These are phyloP conservation scores for Apostasia ramifera DNA, from an alignment of 106 monocot species.

Conservation along the genomic window DNA sequence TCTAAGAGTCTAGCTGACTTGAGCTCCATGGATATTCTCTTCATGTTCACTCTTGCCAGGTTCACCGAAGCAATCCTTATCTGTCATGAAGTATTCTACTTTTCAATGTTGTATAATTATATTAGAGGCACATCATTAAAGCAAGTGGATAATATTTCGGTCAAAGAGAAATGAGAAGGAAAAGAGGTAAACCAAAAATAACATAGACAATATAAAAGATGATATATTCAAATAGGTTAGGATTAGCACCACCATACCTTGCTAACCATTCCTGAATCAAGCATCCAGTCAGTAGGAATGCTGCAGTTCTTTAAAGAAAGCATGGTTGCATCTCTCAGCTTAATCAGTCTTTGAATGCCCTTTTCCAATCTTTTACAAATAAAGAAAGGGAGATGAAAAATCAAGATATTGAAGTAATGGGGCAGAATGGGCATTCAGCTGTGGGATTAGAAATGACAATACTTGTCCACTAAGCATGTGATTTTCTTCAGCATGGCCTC, in stretches of 20 bases:
- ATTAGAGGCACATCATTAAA: too few relatives aligned
- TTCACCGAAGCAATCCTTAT: constrained; percentile 59
- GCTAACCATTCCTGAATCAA: constrained; percentile 1
- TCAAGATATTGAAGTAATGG: background rate
- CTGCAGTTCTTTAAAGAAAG: background rate
- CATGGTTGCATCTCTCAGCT: constrained; percentile 12
- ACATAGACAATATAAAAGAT: too few relatives aligned
- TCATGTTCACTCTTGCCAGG: constrained; percentile 57
- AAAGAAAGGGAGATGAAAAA: background rate
- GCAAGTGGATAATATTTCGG: too few relatives aligned
- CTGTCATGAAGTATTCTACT: constrained; percentile 10
- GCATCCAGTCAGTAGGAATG: background rate
- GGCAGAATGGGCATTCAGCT: too few relatives aligned
- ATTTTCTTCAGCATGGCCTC: constrained; percentile 59
- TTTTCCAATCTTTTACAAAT: constrained; percentile 18
- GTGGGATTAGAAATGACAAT: too few relatives aligned
- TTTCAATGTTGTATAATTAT: too few relatives aligned
- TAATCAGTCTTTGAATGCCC: constrained; percentile 45
- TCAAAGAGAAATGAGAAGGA: too few relatives aligned
- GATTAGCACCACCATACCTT: background rate
- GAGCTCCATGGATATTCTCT: constrained; percentile 48
- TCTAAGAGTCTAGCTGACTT: constrained; percentile 28
- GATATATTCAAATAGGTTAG: too few relatives aligned
- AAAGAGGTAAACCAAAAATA: too few relatives aligned
- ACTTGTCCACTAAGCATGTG: constrained; percentile 55